Evolutionary conservation across 768 basidiomycete genomes (phyloP).

Genomic region (Termitomyces sp.): DNA sequence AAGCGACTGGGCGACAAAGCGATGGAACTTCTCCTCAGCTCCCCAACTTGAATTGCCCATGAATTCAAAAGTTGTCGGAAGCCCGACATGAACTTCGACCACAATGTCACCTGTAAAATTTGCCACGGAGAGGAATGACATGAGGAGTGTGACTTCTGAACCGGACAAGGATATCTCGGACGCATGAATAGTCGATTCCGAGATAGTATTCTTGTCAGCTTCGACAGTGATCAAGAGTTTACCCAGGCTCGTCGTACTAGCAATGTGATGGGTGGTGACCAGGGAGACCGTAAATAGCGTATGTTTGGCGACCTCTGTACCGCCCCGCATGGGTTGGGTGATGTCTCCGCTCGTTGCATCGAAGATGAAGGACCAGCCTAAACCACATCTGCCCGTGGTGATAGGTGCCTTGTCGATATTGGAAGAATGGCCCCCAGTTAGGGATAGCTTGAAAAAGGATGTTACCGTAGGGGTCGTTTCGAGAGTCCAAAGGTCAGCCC

Average conservation of each 20-base stretch:
- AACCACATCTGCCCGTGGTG: constrained; percentile 9
- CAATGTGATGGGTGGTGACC: constrained; percentile 6
- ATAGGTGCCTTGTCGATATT: neutral
- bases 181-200: neutral
- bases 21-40: neutral
- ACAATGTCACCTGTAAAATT: constrained; percentile 6
- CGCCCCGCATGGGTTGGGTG: neutral
- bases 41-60: neutral
- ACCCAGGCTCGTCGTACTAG: no score
- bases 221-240: neutral
- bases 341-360: neutral
- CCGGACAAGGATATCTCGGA: constrained; percentile 1
- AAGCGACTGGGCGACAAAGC: constrained; percentile 13
- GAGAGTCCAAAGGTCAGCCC: neutral
- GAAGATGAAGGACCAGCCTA: constrained; percentile 12
- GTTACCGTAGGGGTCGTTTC: neutral
- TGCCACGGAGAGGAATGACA: neutral
- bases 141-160: neutral
- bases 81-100: constrained; percentile 6
- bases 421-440: constrained; percentile 4
- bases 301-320: neutral
- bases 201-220: neutral
- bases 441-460: neutral
- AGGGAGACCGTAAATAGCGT: constrained; percentile 6
- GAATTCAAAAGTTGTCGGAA: constrained; percentile 5